phyloP scores from a whole-genome alignment of 192 early-diverging fungal species.

The Backusella liffmaniae region DNA sequence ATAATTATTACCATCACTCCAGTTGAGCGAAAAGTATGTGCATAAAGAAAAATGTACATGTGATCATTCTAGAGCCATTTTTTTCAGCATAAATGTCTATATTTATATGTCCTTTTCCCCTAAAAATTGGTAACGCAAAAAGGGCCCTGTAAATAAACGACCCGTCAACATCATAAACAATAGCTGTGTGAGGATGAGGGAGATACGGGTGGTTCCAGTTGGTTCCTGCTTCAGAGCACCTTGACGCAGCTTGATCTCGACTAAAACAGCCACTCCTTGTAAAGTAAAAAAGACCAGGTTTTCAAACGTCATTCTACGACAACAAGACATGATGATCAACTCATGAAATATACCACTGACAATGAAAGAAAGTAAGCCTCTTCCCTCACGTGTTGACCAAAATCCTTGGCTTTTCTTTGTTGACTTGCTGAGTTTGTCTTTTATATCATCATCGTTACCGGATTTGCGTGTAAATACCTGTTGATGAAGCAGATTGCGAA shows the following conservation, averaged over 20 bases:
- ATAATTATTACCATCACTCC: too few relatives aligned
- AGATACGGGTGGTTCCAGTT: neutral
- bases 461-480: neutral
- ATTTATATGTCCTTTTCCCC: neutral
- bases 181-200: neutral
- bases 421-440: neutral
- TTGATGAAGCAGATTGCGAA: conserved; percentile 17
- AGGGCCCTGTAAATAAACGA: conserved; percentile 22
- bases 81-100: neutral
- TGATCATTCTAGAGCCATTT: neutral
- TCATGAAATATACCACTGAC: conserved; percentile 18
- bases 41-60: neutral
- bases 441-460: neutral
- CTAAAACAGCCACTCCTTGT: conserved; percentile 15
- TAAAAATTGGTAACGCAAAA: conserved; percentile 18
- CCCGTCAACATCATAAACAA: conserved; percentile 6
- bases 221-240: conserved; percentile 13
- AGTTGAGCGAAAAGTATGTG: too few relatives aligned
- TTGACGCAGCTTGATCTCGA: conserved; percentile 13
- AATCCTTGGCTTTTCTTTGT: neutral
- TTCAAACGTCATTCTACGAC: conserved; percentile 23
- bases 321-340: conserved; percentile 13
- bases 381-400: neutral
- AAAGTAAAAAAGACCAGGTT: conserved; percentile 13
- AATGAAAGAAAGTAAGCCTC: conserved; percentile 4